Evolutionary conservation across 345 rosid species (phyloP).

Genomic region (Eucalyptus coolabah): DNA sequence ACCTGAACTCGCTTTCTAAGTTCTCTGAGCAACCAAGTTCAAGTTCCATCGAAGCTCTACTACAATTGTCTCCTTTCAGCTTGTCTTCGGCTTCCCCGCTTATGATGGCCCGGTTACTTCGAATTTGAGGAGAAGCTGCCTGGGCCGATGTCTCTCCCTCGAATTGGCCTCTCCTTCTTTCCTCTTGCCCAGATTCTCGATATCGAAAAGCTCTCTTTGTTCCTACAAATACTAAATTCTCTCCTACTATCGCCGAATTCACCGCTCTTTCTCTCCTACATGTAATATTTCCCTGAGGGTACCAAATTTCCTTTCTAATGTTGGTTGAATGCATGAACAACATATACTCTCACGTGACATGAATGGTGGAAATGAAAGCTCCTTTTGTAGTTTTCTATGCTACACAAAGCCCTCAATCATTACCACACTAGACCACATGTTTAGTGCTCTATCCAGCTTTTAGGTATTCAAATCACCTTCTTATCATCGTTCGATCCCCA

Average conservation of each 20-base stretch:
- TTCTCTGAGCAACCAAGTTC: constrained; percentile 15
- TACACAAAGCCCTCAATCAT: neutral
- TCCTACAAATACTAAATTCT: too few species aligned
- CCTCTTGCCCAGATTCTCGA: constrained; percentile 86
- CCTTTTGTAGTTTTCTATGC: neutral
- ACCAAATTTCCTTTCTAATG: neutral
- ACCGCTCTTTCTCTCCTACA: neutral
- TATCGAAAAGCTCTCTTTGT: constrained; percentile 58
- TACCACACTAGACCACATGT: neutral
- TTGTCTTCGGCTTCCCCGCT: neutral
- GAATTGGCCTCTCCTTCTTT: constrained; percentile 35
- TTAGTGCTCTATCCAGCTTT: neutral
- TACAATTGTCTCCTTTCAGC: neutral
- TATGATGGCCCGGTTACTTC: neutral
- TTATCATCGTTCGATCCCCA: neutral
- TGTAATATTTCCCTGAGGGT: neutral
- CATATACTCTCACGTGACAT: neutral
- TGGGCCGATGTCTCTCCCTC: constrained; percentile 34
- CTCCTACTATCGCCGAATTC: too few species aligned
- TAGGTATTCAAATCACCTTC: neutral
- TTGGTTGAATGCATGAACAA: too few species aligned
- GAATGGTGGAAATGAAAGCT: neutral
- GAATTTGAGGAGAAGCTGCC: constrained; percentile 53
- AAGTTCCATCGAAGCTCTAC: neutral
- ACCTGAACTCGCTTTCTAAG: constrained; percentile 3